Percentiles rank a stretch among this genome's conserved stretches.
phyloP scores from a whole-genome alignment of 108 stramenopile species.

The Fragilariopsis cylindrus region DNA sequence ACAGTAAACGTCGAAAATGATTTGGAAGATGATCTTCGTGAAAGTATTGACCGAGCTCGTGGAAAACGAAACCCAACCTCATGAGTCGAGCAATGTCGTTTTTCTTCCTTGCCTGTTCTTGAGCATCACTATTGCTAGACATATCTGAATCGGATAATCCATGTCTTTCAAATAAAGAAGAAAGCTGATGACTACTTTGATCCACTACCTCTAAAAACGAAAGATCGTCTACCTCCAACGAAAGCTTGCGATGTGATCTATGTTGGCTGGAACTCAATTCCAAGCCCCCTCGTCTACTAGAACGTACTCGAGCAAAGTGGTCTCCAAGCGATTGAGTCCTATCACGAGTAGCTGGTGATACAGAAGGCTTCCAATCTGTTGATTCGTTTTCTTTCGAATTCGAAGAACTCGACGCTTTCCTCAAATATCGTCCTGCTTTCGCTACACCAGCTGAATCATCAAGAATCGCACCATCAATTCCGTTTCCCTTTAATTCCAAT shows the following conservation, averaged over 20 bases:
- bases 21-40: constrained; percentile 36
- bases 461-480: background rate
- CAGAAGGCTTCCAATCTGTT: background rate
- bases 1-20: constrained; percentile 32
- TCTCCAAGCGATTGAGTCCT: constrained; percentile 20
- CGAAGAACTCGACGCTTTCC: constrained; percentile 15
- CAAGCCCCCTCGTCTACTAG: background rate
- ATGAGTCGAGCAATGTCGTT: constrained; percentile 14
- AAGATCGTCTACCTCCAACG: constrained; percentile 23
- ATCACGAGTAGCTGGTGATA: background rate
- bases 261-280: constrained; percentile 3
- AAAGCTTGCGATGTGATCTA: constrained; percentile 26
- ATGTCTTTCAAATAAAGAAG: too few relatives aligned
- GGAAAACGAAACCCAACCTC: constrained; percentile 34
- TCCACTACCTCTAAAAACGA: background rate
- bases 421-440: background rate
- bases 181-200: background rate
- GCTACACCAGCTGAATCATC: constrained; percentile 12
- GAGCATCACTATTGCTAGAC: constrained; percentile 24
- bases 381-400: constrained; percentile 11
- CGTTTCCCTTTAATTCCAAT: background rate
- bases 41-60: constrained; percentile 24
- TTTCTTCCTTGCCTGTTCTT: constrained; percentile 28
- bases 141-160: constrained; percentile 13
- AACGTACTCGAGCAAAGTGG: constrained; percentile 16